Percentiles rank a stretch among this genome's conserved stretches.
Conservation (phyloP, 495 filamentous ascomycete species). For the Friedmanniomyces simplex region DNA sequence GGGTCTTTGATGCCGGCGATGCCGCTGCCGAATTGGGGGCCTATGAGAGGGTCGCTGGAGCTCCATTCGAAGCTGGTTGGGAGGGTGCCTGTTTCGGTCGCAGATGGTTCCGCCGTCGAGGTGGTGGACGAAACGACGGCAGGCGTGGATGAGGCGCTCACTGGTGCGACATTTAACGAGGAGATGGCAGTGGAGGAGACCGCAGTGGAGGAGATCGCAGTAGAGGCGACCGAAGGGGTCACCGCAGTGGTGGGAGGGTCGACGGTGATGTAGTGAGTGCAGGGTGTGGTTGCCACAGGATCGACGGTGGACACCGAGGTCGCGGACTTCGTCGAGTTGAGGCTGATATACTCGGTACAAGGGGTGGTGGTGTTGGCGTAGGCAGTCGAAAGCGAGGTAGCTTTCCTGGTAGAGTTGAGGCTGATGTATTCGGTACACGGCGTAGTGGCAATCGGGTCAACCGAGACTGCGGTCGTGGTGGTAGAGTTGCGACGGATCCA, state of each 20-base stretch:
- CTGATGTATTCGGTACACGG: not conserved
- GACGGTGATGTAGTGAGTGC: too few species aligned
- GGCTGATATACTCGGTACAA: not conserved
- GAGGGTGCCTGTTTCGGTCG: not conserved
- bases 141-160: not conserved
- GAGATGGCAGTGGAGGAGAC: not conserved
- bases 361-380: not conserved
- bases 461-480: not conserved
- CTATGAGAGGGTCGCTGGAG: conserved; percentile 18
- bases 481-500: not conserved
- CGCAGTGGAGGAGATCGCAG: not conserved
- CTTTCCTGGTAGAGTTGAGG: not conserved
- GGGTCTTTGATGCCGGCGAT: conserved; percentile 27
- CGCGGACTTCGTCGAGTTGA: not conserved
- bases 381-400: not conserved
- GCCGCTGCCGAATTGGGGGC: conserved; percentile 13
- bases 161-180: not conserved
- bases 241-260: too few species aligned
- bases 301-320: too few species aligned
- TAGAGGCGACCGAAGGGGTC: too few species aligned
- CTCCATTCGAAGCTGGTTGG: conserved; percentile 23
- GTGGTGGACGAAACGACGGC: too few species aligned
- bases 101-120: not conserved
- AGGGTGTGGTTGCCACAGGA: too few species aligned
- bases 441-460: not conserved